phyloP scores from a whole-genome alignment of 2,329 filamentous ascomycete species.

The Alternaria panax region DNA sequence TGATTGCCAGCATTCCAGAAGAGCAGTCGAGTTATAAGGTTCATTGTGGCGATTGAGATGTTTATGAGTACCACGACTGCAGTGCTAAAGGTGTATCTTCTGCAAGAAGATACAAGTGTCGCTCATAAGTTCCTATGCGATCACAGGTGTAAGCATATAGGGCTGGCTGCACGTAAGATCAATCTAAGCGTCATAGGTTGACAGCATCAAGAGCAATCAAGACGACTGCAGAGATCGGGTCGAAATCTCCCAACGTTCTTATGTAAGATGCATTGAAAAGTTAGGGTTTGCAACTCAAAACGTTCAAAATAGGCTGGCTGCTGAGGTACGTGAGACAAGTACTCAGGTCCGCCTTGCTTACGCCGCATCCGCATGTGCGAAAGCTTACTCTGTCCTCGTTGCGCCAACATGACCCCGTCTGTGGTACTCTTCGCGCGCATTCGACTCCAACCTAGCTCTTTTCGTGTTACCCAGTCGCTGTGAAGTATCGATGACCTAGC shows the following conservation, averaged over 20 bases:
- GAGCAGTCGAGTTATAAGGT: neutral
- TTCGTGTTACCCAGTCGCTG: neutral
- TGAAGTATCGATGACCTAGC: no score
- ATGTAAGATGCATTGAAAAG: neutral
- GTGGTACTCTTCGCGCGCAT: neutral
- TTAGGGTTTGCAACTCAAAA: neutral
- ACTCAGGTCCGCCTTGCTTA: neutral
- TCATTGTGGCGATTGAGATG: neutral
- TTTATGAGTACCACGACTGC: neutral
- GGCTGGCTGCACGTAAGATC: neutral
- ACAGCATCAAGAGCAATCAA: neutral
- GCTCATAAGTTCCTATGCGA: neutral
- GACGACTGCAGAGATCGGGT: neutral
- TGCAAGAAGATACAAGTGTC: neutral
- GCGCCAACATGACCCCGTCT: rapidly evolving
- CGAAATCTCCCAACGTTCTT: no score
- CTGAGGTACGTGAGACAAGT: neutral
- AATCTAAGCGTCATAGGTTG: neutral
- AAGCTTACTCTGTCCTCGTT: neutral
- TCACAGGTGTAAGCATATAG: neutral
- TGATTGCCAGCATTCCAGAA: neutral
- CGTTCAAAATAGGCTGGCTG: neutral
- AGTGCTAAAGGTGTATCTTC: neutral
- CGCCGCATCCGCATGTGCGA: neutral
- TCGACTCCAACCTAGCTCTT: neutral